Base-by-base conservation (phyloP, 2,329 filamentous ascomycete genomes). In the Penicillium paneum region DNA sequence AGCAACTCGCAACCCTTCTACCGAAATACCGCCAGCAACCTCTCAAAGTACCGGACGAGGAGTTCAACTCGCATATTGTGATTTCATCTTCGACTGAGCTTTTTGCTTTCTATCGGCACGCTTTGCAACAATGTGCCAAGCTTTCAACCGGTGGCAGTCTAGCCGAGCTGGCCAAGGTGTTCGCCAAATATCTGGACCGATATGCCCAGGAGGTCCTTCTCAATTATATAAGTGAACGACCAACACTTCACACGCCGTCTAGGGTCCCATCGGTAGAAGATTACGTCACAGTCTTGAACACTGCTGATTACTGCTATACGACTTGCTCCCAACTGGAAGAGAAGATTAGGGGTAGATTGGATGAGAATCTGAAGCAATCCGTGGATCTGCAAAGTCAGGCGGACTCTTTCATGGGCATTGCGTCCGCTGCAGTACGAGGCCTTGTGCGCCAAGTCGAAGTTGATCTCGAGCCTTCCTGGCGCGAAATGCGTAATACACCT, bases 41-140 rank as follows among this genome's bases (percentile, higher is more conserved):
- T 0, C 80, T 96, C 3, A 81, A 91, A 38, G 85, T 90, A 3
- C 78, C 83, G 0, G 94, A 97, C 62, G 94, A 99, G 64, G 94
- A 99, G 52, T 97, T 97, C 71, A 90, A 90, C 39, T 81, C 89
- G 0, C 90, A 96, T 70, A 86, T 90, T 41, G 93, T 99, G 53
- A 93, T 97, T 54, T 81, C 88, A 1, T 97, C 94, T 0, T 96
- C 94, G 3, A 97, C 96, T 42, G 94, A 99, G 69, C 83, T 99
- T 0, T 99, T 99, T 74, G 91, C 96, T 67, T 96, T 97, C 70
- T 99, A 99, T 76, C 91, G 96, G 57, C 83, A 93, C 55, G 93
- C 91, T 0, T 77, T 99, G 34, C 91, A 91, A 3, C 94, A 99
- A 75, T 99, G 94, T 73, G 91, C 94, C 4, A 97, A 97, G 72